These are phyloP conservation scores for Leishmania tarentolae DNA, from an alignment of 208 protist species.

Conservation along the genomic window DNA sequence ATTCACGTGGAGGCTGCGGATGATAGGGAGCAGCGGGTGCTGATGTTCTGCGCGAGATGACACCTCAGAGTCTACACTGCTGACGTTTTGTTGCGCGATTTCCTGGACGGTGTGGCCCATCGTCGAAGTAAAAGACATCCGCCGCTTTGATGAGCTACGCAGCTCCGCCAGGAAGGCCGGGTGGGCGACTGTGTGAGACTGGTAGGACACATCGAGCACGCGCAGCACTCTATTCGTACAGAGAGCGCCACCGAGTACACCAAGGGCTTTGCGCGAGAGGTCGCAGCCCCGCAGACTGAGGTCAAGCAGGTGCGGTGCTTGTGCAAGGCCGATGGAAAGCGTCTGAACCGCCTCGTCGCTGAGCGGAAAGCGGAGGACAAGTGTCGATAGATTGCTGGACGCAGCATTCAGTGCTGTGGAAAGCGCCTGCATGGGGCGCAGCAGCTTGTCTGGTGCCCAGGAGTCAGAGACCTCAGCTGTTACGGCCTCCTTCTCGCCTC, in stretches of 20 bases:
- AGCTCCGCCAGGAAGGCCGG: constrained; percentile 39
- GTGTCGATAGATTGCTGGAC: constrained; percentile 38
- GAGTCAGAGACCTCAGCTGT: constrained; percentile 7
- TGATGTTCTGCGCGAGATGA: constrained; percentile 35
- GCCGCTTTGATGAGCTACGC: constrained; percentile 38
- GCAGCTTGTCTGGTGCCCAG: constrained; percentile 26
- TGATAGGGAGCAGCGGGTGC: constrained; percentile 64
- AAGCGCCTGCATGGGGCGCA: constrained; percentile 38
- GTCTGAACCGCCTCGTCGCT: constrained; percentile 47
- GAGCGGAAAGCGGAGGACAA: constrained; percentile 62
- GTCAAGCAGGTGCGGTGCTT: constrained; percentile 37
- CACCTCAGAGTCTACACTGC: constrained; percentile 18
- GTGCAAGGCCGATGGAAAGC: constrained; percentile 43
- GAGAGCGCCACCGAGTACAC: constrained; percentile 40
- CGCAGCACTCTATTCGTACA: constrained; percentile 39
- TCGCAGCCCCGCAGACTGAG: constrained; percentile 59
- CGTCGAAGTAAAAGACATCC: constrained; percentile 18
- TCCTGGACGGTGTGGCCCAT: constrained; percentile 16
- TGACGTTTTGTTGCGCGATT: constrained; percentile 21
- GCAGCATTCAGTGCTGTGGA: constrained; percentile 30
- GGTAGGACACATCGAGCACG: constrained; percentile 62
- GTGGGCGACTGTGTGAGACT: constrained; percentile 51
- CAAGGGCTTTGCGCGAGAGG: constrained; percentile 40
- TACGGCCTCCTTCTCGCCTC: not conserved
- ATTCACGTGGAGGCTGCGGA: constrained; percentile 58